Evolutionary conservation across 2,329 filamentous ascomycete species (phyloP).

Genomic region (Sporothrix pseudoabietina): DNA sequence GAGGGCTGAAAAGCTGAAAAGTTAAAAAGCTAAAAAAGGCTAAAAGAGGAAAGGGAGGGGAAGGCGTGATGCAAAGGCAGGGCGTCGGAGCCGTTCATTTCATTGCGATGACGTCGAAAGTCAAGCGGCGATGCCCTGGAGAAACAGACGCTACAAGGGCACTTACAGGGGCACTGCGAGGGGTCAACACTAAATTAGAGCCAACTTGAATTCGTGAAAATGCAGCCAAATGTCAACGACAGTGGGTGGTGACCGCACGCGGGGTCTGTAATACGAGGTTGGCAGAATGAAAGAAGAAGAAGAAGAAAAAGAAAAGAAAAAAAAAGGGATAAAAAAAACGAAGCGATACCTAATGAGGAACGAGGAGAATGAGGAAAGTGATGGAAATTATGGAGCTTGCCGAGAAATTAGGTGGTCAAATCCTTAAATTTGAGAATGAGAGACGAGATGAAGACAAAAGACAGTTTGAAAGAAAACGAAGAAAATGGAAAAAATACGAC

Average conservation of each 20-base stretch:
- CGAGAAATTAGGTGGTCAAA: too few species aligned
- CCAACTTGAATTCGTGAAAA: neutral
- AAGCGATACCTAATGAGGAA: neutral
- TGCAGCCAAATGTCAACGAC: neutral
- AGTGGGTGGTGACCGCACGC: too few species aligned
- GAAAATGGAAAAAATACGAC: too few species aligned
- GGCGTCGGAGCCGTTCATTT: neutral
- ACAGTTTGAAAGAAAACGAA: neutral
- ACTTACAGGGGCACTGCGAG: neutral
- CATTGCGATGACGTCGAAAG: neutral
- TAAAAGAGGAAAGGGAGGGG: neutral
- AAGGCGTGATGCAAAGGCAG: neutral
- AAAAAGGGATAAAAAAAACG: neutral
- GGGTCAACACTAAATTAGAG: neutral
- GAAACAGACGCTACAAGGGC: neutral
- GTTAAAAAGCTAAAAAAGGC: neutral
- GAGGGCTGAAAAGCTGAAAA: too few species aligned
- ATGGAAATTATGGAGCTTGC: neutral
- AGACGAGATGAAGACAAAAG: neutral
- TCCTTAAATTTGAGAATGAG: neutral
- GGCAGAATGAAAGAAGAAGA: neutral
- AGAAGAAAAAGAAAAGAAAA: neutral
- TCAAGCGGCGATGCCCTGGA: neutral
- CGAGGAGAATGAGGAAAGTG: neutral
- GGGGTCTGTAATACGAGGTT: constrained; percentile 13